Evolutionary conservation across 2,329 filamentous ascomycete genomes (phyloP).

Genomic region (Fusarium sp.): DNA sequence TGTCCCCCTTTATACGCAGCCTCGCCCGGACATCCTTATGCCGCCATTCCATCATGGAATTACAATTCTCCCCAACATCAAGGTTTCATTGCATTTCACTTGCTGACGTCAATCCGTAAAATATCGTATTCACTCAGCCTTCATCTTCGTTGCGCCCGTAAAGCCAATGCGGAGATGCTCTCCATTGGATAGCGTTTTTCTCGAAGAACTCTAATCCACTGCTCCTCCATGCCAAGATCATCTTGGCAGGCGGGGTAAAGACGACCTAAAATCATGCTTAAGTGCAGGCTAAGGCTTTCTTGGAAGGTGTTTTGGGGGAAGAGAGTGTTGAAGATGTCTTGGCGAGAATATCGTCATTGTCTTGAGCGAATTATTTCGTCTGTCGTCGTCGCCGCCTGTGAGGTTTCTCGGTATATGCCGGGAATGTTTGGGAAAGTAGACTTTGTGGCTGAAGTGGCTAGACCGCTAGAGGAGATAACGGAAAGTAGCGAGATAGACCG

Average conservation of each 20-base stretch:
- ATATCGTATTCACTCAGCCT: neutral
- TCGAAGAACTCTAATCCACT: neutral
- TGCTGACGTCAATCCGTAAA: neutral
- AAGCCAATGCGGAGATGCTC: neutral
- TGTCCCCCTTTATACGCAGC: neutral
- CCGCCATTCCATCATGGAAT: neutral
- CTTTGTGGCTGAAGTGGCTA: neutral
- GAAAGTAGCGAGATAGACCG: neutral
- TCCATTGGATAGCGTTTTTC: neutral
- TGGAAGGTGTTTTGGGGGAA: neutral
- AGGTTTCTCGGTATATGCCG: neutral
- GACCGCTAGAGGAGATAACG: neutral
- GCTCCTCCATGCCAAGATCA: neutral
- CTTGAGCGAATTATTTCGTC: neutral
- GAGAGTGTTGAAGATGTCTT: neutral
- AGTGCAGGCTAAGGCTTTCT: neutral
- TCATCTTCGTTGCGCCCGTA: neutral
- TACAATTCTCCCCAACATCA: neutral
- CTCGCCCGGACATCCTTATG: too few relatives aligned
- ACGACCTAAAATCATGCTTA: constrained; percentile 12
- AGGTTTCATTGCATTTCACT: neutral
- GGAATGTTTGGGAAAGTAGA: neutral
- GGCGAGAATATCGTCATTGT: neutral
- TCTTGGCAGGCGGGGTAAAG: constrained; percentile 19
- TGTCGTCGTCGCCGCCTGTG: neutral